Percentiles rank a stretch among this genome's conserved stretches.
These are phyloP conservation scores for Tothia fuscella DNA, from an alignment of 2,329 filamentous ascomycete genomes.

Conservation along the genomic window DNA sequence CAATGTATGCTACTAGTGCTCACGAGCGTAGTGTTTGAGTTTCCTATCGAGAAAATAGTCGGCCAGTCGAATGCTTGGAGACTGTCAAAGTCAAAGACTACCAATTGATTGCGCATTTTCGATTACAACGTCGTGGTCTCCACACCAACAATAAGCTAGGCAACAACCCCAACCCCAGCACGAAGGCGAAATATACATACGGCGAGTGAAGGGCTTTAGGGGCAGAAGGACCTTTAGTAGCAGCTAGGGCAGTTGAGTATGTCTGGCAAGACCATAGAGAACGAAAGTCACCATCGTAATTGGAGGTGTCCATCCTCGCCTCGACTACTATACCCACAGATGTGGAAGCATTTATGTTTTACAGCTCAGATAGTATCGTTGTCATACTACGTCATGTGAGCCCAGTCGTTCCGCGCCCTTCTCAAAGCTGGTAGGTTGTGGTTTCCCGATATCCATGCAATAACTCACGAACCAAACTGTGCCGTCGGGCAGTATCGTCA, in stretches of 20 bases:
- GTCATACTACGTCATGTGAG: constrained; percentile 1
- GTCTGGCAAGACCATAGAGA: constrained; percentile 3
- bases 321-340: constrained; percentile 3
- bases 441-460: constrained; percentile 2
- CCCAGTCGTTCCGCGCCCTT: constrained; percentile 1
- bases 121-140: constrained; percentile 1
- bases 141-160: neutral
- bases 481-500: neutral
- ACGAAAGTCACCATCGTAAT: constrained; percentile 3
- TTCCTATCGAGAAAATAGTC: constrained; percentile 2
- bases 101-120: constrained; percentile 1
- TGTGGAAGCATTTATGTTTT: constrained; percentile 3
- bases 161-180: neutral
- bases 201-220: constrained; percentile 2
- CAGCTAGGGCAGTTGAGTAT: constrained; percentile 2
- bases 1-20: constrained; percentile 1
- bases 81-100: constrained; percentile 1
- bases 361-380: constrained; percentile 3
- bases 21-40: neutral
- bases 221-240: constrained; percentile 2
- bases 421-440: constrained; percentile 5
- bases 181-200: constrained; percentile 1
- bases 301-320: constrained; percentile 1
- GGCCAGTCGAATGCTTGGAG: constrained; percentile 3
- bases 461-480: constrained; percentile 1